Evolutionary conservation across 805 yeast genomes (phyloP), one percentile per base, ranked within the genome.

Genomic region (Candida glaebosa): DNA sequence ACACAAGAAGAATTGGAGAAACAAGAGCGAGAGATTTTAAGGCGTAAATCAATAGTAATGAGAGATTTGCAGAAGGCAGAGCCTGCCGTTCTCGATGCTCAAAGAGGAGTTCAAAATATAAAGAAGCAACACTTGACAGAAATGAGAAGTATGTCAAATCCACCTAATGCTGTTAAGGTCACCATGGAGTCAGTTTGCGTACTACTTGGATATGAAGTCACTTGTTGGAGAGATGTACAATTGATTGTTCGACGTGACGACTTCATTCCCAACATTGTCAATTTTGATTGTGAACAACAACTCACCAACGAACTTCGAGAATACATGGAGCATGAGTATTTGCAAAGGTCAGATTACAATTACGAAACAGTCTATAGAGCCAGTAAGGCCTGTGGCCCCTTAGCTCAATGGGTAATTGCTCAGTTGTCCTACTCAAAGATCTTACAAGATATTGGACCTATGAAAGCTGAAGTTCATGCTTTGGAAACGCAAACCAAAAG

Each of bases 381-480:
- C 3, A 84, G 95, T 60, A 88, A 86, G 54, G 97, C 97, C 0
- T 88, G 97, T 65, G 98, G 96, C 0, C 98, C 98, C 0, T 65
- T 91, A 26, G 55, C 85, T 15, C 82, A 81, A 46, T 91, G 98
- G 98, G 90, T 89, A 0, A 73, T 74, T 40, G 97, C 98, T 0
- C 97, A 91, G 48, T 69, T 89, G n/a, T 67, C 73, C n/a, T 91
- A 84, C 54, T 76, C 91, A 0, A 54, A 76, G 1, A 84, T 89
- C 17, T 63, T 87, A 34, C 84, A 84, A 28, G 75, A 72, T 38
- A 76, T 91, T 18, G 84, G 79, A 1, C 98, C 98, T 0, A 60
- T 91, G 50, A 67, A 81, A 42, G 68, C 68, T 4, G 96, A 89
- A 50, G 85, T 88, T 3, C 52, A 51, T 5, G 53, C 47, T 3